A percentile compares a stretch with the other conserved stretches of the same genome.
Evolutionary conservation across 768 basidiomycete genomes (phyloP).

Genomic region (Amanita polypyramis): DNA sequence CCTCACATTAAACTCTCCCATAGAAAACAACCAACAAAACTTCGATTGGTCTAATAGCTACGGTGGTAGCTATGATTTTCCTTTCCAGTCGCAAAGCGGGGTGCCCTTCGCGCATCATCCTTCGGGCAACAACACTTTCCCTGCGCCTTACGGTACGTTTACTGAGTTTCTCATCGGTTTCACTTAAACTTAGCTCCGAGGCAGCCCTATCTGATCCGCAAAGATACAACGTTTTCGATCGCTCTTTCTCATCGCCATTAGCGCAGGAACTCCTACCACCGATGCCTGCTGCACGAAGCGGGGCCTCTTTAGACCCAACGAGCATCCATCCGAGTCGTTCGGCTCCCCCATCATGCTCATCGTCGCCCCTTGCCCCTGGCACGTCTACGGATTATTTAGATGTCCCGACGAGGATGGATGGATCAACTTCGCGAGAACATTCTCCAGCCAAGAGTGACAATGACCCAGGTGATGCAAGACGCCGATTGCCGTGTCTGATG

Average conservation of each 20-base stretch:
- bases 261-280: slow-evolving; percentile 5
- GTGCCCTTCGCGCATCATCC: background rate
- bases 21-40: background rate
- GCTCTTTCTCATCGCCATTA: slow-evolving; percentile 3
- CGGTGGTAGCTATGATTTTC: background rate
- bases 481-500: slow-evolving; percentile 38
- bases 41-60: background rate
- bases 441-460: slow-evolving; percentile 24
- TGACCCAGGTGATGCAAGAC: slow-evolving; percentile 22
- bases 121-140: background rate
- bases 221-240: slow-evolving; percentile 5
- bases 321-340: slow-evolving; percentile 9
- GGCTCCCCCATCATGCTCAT: slow-evolving; percentile 11
- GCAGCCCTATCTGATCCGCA: background rate
- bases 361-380: slow-evolving; percentile 6
- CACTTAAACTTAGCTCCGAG: background rate
- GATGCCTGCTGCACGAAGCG: background rate
- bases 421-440: slow-evolving; percentile 19
- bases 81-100: background rate
- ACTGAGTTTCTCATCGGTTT: background rate
- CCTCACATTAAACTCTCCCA: background rate
- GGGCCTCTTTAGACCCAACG: background rate
- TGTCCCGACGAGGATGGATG: background rate
- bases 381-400: slow-evolving; percentile 3
- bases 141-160: background rate